A percentile compares a stretch with the other conserved stretches of the same genome.
These are phyloP conservation scores for Penicillium sp. DNA, from an alignment of 2,329 filamentous ascomycete genomes.

Conservation along the genomic window DNA sequence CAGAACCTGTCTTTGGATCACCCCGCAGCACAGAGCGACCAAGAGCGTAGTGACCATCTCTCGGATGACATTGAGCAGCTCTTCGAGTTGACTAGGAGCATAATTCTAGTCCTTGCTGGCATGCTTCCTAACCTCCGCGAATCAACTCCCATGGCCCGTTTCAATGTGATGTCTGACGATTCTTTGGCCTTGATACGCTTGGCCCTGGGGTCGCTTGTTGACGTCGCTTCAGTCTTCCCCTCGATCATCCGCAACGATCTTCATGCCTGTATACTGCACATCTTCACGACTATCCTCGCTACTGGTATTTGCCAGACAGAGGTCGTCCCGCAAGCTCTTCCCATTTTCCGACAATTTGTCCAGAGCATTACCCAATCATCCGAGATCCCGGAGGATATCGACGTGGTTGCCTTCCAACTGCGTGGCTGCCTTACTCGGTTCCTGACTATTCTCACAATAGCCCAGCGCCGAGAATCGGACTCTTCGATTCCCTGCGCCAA, in stretches of 20 bases:
- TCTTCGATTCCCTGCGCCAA: conserved; percentile 86
- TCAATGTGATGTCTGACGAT: conserved; percentile 79
- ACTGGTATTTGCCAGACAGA: conserved; percentile 84
- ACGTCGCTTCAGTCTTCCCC: conserved; percentile 93
- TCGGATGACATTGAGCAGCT: conserved; percentile 98
- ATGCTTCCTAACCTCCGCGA: conserved; percentile 71
- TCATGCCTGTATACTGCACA: conserved; percentile 94
- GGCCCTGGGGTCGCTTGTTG: conserved; percentile 83
- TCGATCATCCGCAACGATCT: conserved; percentile 95
- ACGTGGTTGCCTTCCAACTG: conserved; percentile 67
- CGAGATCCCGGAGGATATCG: conserved; percentile 36
- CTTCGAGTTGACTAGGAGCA: conserved; percentile 94
- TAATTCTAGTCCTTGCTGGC: conserved; percentile 87
- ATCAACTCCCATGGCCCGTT: conserved; percentile 63
- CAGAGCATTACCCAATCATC: conserved; percentile 63
- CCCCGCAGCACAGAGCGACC: conserved; percentile 75
- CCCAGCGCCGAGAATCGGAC: conserved; percentile 58
- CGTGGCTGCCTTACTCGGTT: conserved; percentile 82
- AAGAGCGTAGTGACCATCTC: conserved; percentile 70
- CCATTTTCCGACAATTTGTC: conserved; percentile 90
- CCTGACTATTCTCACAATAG: conserved; percentile 64
- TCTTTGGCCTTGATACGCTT: conserved; percentile 77
- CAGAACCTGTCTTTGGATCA: conserved; percentile 87
- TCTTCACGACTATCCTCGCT: conserved; percentile 89
- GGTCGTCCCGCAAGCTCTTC: conserved; percentile 85